Evolutionary conservation across 2,329 filamentous ascomycete genomes (phyloP).

Genomic region (Fusarium concolor): DNA sequence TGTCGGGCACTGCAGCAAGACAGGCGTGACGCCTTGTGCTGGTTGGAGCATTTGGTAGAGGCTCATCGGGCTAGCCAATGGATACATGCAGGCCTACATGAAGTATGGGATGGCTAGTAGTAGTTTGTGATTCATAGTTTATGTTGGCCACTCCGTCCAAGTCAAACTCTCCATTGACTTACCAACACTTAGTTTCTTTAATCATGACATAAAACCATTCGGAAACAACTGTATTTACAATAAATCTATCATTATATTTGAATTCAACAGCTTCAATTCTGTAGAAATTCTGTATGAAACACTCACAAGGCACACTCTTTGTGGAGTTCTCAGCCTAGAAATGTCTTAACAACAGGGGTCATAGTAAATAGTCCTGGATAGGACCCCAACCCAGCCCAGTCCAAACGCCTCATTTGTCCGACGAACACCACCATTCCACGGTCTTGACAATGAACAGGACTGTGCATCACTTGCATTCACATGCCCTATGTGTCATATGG

Average conservation of each 20-base stretch:
- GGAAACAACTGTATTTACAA: not conserved
- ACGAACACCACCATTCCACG: slow-evolving; percentile 25
- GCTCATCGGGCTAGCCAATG: slow-evolving; percentile 3
- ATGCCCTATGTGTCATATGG: slow-evolving; percentile 13
- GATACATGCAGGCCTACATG: slow-evolving; percentile 2
- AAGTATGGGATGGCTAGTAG: slow-evolving; percentile 8
- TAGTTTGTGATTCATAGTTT: slow-evolving; percentile 7
- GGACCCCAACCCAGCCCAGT: not conserved
- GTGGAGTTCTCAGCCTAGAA: slow-evolving; percentile 11
- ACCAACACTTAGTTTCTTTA: not conserved
- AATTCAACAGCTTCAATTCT: not conserved
- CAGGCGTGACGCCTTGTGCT: slow-evolving; percentile 10
- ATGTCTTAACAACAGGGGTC: slow-evolving; percentile 24
- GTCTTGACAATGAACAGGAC: not conserved
- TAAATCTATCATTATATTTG: not conserved
- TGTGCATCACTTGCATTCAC: slow-evolving; percentile 1
- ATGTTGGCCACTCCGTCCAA: not conserved
- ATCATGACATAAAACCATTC: not conserved
- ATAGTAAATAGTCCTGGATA: slow-evolving; percentile 18
- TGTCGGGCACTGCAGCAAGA: slow-evolving; percentile 21
- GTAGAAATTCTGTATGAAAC: not conserved
- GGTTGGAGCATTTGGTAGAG: slow-evolving; percentile 13
- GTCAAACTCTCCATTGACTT: not conserved
- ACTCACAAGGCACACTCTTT: slow-evolving; percentile 27
- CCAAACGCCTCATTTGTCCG: slow-evolving; percentile 19